Conservation (phyloP, 202 grass and related monocot genomes). For the Cymbopogon flexuosus region DNA sequence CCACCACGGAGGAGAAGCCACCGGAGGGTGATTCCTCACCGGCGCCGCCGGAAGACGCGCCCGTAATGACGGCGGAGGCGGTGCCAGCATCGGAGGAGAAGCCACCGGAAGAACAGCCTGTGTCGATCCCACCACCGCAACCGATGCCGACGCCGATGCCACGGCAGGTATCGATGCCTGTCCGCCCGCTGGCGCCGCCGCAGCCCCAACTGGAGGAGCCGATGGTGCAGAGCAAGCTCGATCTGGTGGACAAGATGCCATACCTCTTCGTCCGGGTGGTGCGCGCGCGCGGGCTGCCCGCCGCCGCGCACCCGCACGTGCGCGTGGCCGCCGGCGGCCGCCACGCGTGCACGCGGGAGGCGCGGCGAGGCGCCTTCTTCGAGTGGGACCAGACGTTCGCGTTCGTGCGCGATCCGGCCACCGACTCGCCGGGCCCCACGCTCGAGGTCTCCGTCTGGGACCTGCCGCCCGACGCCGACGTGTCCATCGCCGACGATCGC, state of each 20-base stretch:
- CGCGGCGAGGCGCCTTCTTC: constrained; percentile 62
- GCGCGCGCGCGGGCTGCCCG: constrained; percentile 54
- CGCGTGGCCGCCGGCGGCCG: constrained; percentile 55
- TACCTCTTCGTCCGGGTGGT: constrained; percentile 83
- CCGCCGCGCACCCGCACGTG: constrained; percentile 57
- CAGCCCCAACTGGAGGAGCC: constrained; percentile 35
- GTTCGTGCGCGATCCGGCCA: constrained; percentile 53
- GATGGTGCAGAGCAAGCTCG: constrained; percentile 57
- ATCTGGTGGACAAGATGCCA: constrained; percentile 94
- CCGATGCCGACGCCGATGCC: constrained; percentile 27
- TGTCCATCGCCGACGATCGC: constrained; percentile 49
- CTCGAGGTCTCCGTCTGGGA: constrained; percentile 83
- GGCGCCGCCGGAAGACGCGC: neutral
- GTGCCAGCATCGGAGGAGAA: constrained; percentile 18
- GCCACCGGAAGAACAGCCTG: neutral
- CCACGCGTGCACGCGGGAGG: constrained; percentile 53
- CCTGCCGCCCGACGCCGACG: constrained; percentile 58
- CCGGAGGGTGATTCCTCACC: neutral
- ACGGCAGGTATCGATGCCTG: constrained; percentile 30
- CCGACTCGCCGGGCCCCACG: constrained; percentile 44
- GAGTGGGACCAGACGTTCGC: constrained; percentile 94
- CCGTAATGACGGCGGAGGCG: constrained; percentile 1
- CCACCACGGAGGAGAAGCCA: neutral
- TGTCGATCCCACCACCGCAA: neutral
- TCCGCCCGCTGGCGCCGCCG: neutral